Evolutionary conservation across 78 protist species (phyloP), one percentile per base, ranked within the genome.

Genomic region (Pelomyxa schiedti): DNA sequence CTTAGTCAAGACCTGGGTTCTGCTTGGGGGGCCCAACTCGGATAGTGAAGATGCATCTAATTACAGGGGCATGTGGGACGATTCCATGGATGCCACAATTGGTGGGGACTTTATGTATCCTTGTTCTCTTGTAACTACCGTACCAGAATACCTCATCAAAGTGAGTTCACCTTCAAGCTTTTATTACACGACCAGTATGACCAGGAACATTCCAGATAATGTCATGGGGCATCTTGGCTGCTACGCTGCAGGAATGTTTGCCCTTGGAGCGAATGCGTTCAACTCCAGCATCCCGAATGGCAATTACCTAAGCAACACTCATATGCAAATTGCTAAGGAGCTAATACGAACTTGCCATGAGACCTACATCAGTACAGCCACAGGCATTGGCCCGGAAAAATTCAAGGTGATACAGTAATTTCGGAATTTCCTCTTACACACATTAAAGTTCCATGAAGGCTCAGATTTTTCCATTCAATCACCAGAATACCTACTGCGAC

Each of bases 371-470:
- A 52, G 39, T 16, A 28, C 70, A 5, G 67, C 69, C 32, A 53
- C 94, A 4, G 89, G 90, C 8, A 30, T 90, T 26, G 86, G 89
- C 8, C 90, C 94, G 16, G 94, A 90, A 38, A 22, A 40, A 24
- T 72, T 41, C 9, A n/a, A n/a, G n/a, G 1, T 8, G 1, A 37
- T 41, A 67, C 69, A 73, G 77, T 16, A 22, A 22, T 22, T 47
- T 22, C 29, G 29, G 63, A 24, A 22, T 47, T 47, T 47, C 30
- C 30, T 63, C 2, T 63, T 3, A 8, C 66, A 8, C 66, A 2
- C 66, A 63, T 30, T 35, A 35, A 30, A 63, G 24, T 3, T 35
- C 39, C 66, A 3, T 30, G 1, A 8, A 1, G 66, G 4, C 22
- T 3, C 66, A 35, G 1, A 30, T 4, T 63, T 2, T 8, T 4